Evolutionary conservation across 2,329 filamentous ascomycete genomes (phyloP), one percentile per base, ranked within the genome.

Genomic region (Paracamarosporium sp.): DNA sequence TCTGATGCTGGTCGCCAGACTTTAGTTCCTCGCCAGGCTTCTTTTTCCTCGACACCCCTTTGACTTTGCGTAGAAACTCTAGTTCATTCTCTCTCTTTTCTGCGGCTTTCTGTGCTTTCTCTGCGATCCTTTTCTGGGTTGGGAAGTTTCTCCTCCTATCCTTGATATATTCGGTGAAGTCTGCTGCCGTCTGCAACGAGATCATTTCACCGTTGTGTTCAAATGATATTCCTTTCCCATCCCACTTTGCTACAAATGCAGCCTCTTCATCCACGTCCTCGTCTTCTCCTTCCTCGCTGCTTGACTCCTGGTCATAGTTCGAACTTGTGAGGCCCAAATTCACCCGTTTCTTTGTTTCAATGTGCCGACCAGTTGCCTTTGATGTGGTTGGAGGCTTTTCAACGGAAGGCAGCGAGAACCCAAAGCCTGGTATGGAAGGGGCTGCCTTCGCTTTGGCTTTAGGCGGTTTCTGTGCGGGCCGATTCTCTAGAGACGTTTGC

Each of bases 101-200:
- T 1, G 59, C 66, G 6, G 65, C 62, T 54, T 72, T 82, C 56
- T 83, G 82, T 61, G 86, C 85, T 76, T 85, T 91, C 62, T 86
- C 86, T 59, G 86, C 83, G 60, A 88, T 80, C 54, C 91, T 88
- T 57, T 86, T 86, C 73, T 87, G 86, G 2, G 93, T 97, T 1
- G 94, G 94, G 73, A 86, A 98, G 50, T 89, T 88, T 63, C 87
- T 89, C 71, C 85, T 90, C 57, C 94, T 87, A 75, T 97, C 92
- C 48, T 87, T 87, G 61, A 96, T 86, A 87, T 92, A 98, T 6
- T 87, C 86, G 24, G 87, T 85, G 54, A 97, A 83, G 70, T 97
- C 93, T 57, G 86, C 85, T 15, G 83, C 73, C 6, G 81, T 82
- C 53, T 81, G 80, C 24, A 89, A 72, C 0, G 79, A 82, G 3